These are phyloP conservation scores for Scopulariopsis brevicaulis DNA, from an alignment of 2,329 filamentous ascomycete genomes.

Conservation along the genomic window DNA sequence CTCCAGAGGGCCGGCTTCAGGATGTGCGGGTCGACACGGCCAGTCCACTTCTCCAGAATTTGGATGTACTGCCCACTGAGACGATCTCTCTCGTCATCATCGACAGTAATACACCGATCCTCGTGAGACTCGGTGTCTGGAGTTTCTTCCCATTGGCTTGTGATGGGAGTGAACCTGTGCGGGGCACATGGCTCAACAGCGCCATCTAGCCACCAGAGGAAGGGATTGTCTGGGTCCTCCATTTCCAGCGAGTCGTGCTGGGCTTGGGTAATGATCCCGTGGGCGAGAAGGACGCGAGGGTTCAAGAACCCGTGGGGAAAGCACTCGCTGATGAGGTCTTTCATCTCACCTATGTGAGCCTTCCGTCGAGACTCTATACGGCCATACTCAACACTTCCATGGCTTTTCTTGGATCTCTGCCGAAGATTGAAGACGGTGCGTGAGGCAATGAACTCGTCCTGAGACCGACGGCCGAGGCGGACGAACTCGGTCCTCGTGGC, in stretches of 20 bases:
- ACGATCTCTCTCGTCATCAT: slow-evolving; percentile 29
- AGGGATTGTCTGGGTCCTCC: background rate
- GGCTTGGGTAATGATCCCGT: slow-evolving; percentile 45
- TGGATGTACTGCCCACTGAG: slow-evolving; percentile 36
- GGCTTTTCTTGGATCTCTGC: slow-evolving; percentile 10
- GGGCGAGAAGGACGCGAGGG: slow-evolving; percentile 37
- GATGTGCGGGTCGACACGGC: background rate
- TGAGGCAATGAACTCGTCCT: slow-evolving; percentile 51
- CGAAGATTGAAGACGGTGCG: slow-evolving; percentile 56
- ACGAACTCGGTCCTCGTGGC: slow-evolving; percentile 40
- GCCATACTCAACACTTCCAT: slow-evolving; percentile 12
- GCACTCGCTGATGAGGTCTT: slow-evolving; percentile 24
- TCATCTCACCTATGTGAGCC: slow-evolving; percentile 20
- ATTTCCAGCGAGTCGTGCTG: slow-evolving; percentile 50
- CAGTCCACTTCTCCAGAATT: slow-evolving; percentile 4
- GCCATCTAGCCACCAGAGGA: slow-evolving; percentile 2
- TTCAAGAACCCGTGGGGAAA: slow-evolving; percentile 34
- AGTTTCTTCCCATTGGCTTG: background rate
- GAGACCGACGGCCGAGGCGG: slow-evolving; percentile 55
- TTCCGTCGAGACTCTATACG: slow-evolving; percentile 11
- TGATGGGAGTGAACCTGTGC: background rate
- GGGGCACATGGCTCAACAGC: background rate
- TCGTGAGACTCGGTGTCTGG: slow-evolving; percentile 2
- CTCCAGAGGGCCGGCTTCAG: slow-evolving; percentile 1
- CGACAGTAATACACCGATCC: background rate